phyloP scores from a whole-genome alignment of 228 moss, liverwort and hornwort species.

The Sphagnum magellanicum region DNA sequence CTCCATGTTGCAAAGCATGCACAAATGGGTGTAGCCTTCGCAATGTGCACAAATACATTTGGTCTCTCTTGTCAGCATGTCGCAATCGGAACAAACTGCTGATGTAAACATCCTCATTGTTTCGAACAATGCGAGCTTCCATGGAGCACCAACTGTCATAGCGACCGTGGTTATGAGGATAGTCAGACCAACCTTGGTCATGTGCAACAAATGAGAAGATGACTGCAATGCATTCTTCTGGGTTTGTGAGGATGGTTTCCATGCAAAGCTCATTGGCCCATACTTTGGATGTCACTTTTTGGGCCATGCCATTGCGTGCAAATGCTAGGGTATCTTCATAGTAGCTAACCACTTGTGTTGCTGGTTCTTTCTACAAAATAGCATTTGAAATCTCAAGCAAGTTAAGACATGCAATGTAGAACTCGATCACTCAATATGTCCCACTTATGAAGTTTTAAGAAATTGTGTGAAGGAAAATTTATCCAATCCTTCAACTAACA shows the following conservation, averaged over 20 bases:
- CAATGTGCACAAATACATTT: constrained; percentile 9
- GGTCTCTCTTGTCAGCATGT: background rate
- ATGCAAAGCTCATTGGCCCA: background rate
- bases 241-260: background rate
- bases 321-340: constrained; percentile 2
- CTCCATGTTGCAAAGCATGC: constrained; percentile 1
- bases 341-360: background rate
- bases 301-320: background rate
- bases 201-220: constrained; percentile 3
- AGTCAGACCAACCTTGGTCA: constrained; percentile 5
- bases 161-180: background rate
- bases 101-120: background rate
- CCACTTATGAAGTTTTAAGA: background rate
- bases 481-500: background rate
- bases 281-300: background rate
- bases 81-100: background rate
- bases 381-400: background rate
- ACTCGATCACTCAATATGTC: background rate
- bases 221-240: background rate
- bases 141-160: background rate
- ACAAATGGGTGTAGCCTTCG: constrained; percentile 4
- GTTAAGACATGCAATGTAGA: background rate
- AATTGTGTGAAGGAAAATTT: background rate
- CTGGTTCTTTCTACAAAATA: background rate
- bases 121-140: background rate